phyloP scores from a whole-genome alignment of 1,284 basidiomycete genomes.

The Ganoderma resinaceum region DNA sequence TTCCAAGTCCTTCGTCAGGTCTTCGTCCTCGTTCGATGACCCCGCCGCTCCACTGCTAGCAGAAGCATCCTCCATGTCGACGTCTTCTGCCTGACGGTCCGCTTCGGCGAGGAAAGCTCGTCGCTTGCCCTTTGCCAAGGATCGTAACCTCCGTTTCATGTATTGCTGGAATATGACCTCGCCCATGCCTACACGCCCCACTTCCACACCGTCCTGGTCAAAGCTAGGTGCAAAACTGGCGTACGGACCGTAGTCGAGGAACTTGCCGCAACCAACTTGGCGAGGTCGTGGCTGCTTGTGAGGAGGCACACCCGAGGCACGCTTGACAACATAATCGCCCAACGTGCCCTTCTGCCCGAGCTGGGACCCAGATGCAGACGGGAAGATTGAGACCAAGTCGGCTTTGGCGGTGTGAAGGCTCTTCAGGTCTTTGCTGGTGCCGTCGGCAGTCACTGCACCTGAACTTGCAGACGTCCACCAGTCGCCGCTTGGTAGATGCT shows the following conservation, averaged over 20 bases:
- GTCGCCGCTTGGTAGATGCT: conserved; percentile 74
- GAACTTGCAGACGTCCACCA: conserved; percentile 80
- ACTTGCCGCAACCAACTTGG: conserved; percentile 64
- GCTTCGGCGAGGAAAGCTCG: conserved; percentile 27
- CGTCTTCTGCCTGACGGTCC: conserved; percentile 21
- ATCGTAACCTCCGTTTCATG: conserved; percentile 36
- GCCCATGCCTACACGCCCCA: conserved; percentile 66
- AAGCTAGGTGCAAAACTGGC: conserved; percentile 80
- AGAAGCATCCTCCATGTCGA: conserved; percentile 20
- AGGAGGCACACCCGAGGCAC: conserved; percentile 29
- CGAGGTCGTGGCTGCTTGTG: conserved; percentile 56
- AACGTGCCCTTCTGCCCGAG: conserved; percentile 44
- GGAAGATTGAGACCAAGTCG: conserved; percentile 75
- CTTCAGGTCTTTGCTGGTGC: conserved; percentile 51
- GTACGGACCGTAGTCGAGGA: conserved; percentile 79
- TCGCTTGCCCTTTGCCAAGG: conserved; percentile 34
- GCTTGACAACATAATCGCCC: conserved; percentile 40
- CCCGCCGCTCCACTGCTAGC: conserved; percentile 2
- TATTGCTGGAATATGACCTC: conserved; percentile 55
- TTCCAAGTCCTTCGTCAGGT: conserved; percentile 48
- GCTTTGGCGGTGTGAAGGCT: conserved; percentile 68
- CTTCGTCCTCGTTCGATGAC: conserved; percentile 22
- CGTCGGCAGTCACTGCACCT: conserved; percentile 42
- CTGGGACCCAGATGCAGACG: conserved; percentile 55
- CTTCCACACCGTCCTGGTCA: conserved; percentile 72